A percentile compares a stretch with the other conserved stretches of the same genome.
These are phyloP conservation scores for Senna siamea DNA, from an alignment of 306 rosid genomes.

Conservation along the genomic window DNA sequence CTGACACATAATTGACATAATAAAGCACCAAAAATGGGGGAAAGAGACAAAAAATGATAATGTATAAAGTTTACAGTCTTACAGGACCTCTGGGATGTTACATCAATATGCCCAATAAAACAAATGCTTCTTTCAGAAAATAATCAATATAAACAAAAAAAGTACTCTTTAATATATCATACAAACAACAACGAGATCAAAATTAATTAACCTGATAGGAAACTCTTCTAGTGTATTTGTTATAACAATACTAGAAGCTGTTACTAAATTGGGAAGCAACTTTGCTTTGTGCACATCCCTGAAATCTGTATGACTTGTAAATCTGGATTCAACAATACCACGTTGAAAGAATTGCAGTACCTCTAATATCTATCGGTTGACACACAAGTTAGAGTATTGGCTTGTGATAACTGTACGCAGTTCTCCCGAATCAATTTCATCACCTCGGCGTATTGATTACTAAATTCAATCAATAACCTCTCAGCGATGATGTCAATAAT, in stretches of 20 bases:
- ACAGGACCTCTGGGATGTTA: neutral
- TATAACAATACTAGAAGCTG: conserved; percentile 5
- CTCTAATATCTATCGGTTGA: neutral
- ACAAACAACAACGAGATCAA: neutral
- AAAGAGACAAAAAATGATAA: neutral
- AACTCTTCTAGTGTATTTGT: conserved; percentile 6
- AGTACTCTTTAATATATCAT: neutral
- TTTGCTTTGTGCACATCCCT: neutral
- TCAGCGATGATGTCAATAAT: conserved; percentile 51
- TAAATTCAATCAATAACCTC: conserved; percentile 33
- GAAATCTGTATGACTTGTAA: neutral
- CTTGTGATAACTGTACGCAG: neutral
- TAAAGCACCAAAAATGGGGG: neutral
- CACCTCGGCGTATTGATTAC: conserved; percentile 30
- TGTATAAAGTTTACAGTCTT: neutral
- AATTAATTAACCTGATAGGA: neutral
- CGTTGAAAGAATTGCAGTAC: conserved; percentile 1
- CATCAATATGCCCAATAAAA: neutral
- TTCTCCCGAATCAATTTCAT: conserved; percentile 24
- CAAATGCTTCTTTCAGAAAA: neutral
- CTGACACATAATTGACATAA: neutral
- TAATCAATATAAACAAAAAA: neutral
- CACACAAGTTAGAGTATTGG: neutral
- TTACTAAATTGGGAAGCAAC: conserved; percentile 5
- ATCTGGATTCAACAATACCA: neutral